Percentiles rank a stretch among this genome's conserved stretches.
These are phyloP conservation scores for Leccinellum rugosiceps DNA, from an alignment of 768 basidiomycete genomes.

Conservation along the genomic window DNA sequence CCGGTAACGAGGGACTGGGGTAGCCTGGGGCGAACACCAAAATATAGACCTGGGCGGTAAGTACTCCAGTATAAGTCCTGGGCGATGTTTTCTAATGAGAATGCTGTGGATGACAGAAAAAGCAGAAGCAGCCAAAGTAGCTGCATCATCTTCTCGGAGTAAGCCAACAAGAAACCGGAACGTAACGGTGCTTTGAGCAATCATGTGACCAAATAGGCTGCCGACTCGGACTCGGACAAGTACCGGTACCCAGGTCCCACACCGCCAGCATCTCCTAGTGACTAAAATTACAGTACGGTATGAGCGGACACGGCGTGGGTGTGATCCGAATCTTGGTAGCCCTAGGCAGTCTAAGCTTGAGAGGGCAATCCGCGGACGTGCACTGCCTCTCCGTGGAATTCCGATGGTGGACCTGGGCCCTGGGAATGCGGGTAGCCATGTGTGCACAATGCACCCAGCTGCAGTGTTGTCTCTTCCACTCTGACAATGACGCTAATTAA, in stretches of 20 bases:
- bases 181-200: not conserved
- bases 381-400: conserved; percentile 3
- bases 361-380: not conserved
- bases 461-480: not conserved
- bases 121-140: conserved; percentile 28
- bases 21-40: conserved; percentile 80
- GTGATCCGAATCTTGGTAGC: not conserved
- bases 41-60: conserved; percentile 93
- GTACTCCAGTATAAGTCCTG: conserved; percentile 63
- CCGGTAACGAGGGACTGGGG: conserved; percentile 92
- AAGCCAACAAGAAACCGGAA: not conserved
- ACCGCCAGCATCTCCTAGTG: too few species aligned
- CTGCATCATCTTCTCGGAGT: conserved; percentile 14
- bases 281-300: not conserved
- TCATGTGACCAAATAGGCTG: conserved; percentile 13
- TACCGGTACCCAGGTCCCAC: too few species aligned
- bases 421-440: too few species aligned
- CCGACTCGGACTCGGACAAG: too few species aligned
- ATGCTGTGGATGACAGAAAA: conserved; percentile 14
- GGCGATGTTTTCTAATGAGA: conserved; percentile 32
- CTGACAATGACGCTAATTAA: too few species aligned
- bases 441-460: not conserved
- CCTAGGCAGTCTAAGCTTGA: not conserved
- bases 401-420: not conserved
- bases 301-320: not conserved